Evolutionary conservation across 75 land plant genomes (phyloP), one percentile per base, ranked within the genome.

Genomic region (Picea glauca): DNA sequence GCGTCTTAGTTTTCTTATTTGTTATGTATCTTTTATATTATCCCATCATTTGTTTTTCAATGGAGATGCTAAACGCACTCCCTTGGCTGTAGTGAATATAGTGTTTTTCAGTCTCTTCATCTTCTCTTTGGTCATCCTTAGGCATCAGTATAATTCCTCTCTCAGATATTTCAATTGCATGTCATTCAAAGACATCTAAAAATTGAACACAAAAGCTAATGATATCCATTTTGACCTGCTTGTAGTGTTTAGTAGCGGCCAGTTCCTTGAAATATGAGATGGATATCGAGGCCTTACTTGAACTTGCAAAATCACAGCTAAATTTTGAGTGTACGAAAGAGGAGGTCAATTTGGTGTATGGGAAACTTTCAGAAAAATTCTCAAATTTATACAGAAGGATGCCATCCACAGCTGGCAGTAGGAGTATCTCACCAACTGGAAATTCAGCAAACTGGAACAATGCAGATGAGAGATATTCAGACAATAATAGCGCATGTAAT

Each of bases 191-290:
- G 33, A 18, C 20, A 65, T 33, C 40, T 26, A 13, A 14, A 65
- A 65, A 18, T 33, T 32, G 31, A 40, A 33, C 33, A 31, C 33
- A 31, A 65, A 65, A 32, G 31, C 38, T 65, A 65, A 65, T 65
- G 33, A 31, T 65, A 17, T 65, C 68, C 14, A 30, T 15, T 15
- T 65, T 14, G 68, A 31, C 68, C 17, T 65, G 15, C 17, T 64
- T 81, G 61, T 82, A 95, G 98, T 93, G 95, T 78, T 91, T 91
- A 92, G 58, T 78, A 59, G 95, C 93, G 68, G 93, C 93, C 58
- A 84, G 90, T 30, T 67, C 83, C 33, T 67, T 80, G 60, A 85
- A 82, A 63, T 78, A 81, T 58, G 78, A 84, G 15, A 61, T 93
- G 13, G 84, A 91, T 74, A 84, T 74, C 12, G 60, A 66, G 65